These are phyloP conservation scores for Termitomyces sp. DNA, from an alignment of 768 basidiomycete species.

Conservation along the genomic window DNA sequence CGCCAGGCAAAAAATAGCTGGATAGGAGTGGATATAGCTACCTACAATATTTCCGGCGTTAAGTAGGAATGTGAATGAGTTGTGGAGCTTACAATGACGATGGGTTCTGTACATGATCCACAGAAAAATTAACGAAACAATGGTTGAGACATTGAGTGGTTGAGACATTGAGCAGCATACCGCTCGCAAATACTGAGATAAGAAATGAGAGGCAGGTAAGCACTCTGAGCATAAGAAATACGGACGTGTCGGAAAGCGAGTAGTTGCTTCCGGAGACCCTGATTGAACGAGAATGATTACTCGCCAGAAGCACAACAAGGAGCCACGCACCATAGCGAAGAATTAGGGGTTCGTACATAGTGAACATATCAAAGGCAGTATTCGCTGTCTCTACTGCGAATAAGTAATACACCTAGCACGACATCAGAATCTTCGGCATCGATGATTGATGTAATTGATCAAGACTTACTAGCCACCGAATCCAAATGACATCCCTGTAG, in stretches of 20 bases:
- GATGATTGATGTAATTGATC: background rate
- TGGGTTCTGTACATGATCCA: too few species aligned
- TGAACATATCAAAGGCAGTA: conserved; percentile 16
- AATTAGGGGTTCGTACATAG: conserved; percentile 21
- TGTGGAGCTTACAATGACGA: too few species aligned
- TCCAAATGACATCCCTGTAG: background rate
- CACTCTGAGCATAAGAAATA: background rate
- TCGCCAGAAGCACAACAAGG: background rate
- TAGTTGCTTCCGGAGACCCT: conserved; percentile 12
- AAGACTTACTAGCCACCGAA: background rate
- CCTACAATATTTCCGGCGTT: too few species aligned
- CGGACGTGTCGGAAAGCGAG: conserved; percentile 25
- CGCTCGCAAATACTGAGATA: background rate
- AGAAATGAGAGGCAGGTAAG: background rate
- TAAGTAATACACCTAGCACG: conserved; percentile 18
- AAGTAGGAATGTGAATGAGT: too few species aligned
- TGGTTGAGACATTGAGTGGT: too few species aligned
- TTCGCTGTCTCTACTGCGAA: conserved; percentile 20
- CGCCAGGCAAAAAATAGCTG: conserved; percentile 21
- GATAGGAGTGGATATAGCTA: conserved; percentile 14
- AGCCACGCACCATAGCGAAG: conserved; percentile 14
- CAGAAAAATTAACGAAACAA: too few species aligned
- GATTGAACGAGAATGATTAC: background rate
- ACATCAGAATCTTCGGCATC: background rate
- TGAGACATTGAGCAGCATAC: too few species aligned